Evolutionary conservation across 2,329 filamentous ascomycete species (phyloP), one percentile per base, ranked within the genome.

Genomic region (Periconia digitata): DNA sequence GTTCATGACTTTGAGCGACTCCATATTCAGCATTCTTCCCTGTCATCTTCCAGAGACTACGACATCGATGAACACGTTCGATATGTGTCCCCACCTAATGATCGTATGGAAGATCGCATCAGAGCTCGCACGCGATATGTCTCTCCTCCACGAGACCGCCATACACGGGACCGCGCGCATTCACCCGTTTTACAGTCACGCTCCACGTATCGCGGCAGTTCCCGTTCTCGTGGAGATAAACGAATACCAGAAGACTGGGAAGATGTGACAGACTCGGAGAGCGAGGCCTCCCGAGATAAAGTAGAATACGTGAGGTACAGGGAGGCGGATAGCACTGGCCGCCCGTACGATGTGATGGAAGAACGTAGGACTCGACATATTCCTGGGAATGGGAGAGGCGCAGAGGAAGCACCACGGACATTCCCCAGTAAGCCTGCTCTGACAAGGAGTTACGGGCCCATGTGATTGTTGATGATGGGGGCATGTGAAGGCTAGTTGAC

Each of bases 241-340:
- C 47, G 36, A 10, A 20, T 46, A 2, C 42, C 18, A 24, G 47
- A 53, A 27, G 54, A 60, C 20, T 52, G 44, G 22, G 58, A 62
- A 8, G 61, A 66, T 8, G 43, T 59, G 18, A 67, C 63, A 5
- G 63, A 62, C 16, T 62, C 61, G 8, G 63, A 56, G 18, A 66
- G 62, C 29, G 58, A 58, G 12, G 52, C 54, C n/a, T 51, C 24
- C 51, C 6, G 53, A 57, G 18, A 52, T 58, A 13, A 56, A 59
- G 43, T 60, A 6, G 29, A 43, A 8, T 23, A 32, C 24, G 18
- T 24, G 8, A 18, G 42, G n/a, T 69, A 58, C 56, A 62, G 43
- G 20, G 65, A 59, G 2, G 43, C 62, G 5, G 66, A 68, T 48
- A 65, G 67, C 48, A 59, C 63, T 40, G 65, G 65, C 1, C 18